phyloP scores from a whole-genome alignment of 768 basidiomycete genomes.

The Mrakia hoshinonis region DNA sequence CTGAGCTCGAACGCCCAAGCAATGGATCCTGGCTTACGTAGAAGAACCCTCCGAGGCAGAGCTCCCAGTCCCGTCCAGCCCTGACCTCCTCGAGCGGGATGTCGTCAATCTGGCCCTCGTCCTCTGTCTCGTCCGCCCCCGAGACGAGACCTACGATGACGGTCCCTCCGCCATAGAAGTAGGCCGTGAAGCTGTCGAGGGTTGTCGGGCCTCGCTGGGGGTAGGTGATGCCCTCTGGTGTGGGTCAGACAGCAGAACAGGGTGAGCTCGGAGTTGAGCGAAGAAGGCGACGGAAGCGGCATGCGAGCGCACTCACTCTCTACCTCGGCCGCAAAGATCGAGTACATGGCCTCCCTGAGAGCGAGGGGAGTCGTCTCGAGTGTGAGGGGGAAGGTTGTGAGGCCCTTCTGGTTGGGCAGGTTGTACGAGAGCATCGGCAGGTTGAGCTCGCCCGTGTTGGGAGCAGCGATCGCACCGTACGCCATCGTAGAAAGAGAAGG shows the following conservation, averaged over 20 bases:
- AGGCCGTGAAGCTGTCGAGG: conserved; percentile 55
- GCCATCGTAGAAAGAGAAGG: conserved; percentile 40
- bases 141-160: conserved; percentile 58
- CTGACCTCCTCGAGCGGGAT: conserved; percentile 46
- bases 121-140: conserved; percentile 31
- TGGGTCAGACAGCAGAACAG: not conserved
- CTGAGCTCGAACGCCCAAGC: no score
- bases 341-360: conserved; percentile 54
- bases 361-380: conserved; percentile 46
- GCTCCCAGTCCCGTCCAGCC: conserved; percentile 54
- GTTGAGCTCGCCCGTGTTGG: conserved; percentile 33
- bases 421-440: conserved; percentile 49
- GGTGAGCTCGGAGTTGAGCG: not conserved
- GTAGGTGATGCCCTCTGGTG: conserved; percentile 58
- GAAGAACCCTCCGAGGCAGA: conserved; percentile 66
- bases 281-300: not conserved
- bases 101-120: conserved; percentile 33
- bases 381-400: conserved; percentile 53
- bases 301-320: conserved; percentile 45
- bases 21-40: conserved; percentile 50
- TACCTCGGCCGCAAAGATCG: conserved; percentile 62
- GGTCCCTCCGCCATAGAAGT: conserved; percentile 64
- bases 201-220: conserved; percentile 59
- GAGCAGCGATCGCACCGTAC: conserved; percentile 55
- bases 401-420: conserved; percentile 36